phyloP scores from a whole-genome alignment of 2,329 filamentous ascomycete genomes.

The Aureobasidium sp. region DNA sequence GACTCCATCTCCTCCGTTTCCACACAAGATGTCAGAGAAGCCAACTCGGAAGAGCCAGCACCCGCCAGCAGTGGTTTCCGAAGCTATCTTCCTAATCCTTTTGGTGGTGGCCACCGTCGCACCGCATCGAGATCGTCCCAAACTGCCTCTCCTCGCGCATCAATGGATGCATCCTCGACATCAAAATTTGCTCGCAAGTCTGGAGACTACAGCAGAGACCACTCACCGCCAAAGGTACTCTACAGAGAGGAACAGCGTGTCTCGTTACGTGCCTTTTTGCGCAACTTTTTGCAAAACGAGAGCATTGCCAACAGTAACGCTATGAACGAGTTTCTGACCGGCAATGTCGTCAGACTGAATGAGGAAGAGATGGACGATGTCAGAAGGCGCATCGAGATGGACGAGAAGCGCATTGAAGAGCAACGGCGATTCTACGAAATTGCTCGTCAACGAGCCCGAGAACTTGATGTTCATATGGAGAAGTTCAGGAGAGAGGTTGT shows the following conservation, averaged over 20 bases:
- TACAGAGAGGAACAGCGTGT: constrained; percentile 87
- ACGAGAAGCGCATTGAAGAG: constrained; percentile 83
- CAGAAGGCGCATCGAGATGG: constrained; percentile 67
- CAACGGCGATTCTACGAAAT: constrained; percentile 95
- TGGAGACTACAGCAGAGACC: constrained; percentile 20
- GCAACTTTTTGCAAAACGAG: constrained; percentile 75
- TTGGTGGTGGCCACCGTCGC: constrained; percentile 19
- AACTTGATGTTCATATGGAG: constrained; percentile 98
- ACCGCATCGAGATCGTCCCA: constrained; percentile 19
- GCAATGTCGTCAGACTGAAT: constrained; percentile 63
- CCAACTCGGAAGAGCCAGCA: constrained; percentile 10
- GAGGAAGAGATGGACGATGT: constrained; percentile 84
- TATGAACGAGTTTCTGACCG: constrained; percentile 75
- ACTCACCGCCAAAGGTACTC: constrained; percentile 43
- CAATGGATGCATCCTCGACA: constrained; percentile 26
- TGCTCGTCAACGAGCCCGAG: constrained; percentile 78
- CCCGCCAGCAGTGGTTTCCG: constrained; percentile 32
- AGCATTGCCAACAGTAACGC: constrained; percentile 76
- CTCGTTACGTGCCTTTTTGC: constrained; percentile 83
- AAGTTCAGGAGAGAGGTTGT: constrained; percentile 61
- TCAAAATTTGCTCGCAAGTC: constrained; percentile 19
- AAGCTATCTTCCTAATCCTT: constrained; percentile 33
- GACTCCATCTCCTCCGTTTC: constrained; percentile 78
- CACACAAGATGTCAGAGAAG: constrained; percentile 46
- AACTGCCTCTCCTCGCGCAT: constrained; percentile 27